A percentile compares a stretch with the other conserved stretches of the same genome.
phyloP scores from a whole-genome alignment of 208 protist species.

The Borovskyia barvae region DNA sequence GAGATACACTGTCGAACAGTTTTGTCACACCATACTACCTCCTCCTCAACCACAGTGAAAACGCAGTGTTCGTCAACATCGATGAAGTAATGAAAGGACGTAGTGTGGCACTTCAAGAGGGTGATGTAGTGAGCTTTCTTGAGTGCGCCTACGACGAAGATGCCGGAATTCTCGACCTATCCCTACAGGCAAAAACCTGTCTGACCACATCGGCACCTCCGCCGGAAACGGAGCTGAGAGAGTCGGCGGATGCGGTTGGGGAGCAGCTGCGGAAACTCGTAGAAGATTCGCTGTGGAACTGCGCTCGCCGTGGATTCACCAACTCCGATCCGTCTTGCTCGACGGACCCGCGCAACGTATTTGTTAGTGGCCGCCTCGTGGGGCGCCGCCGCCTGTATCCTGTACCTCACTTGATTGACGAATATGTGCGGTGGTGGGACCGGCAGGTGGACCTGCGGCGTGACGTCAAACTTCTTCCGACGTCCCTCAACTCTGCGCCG shows the following conservation, averaged over 20 bases:
- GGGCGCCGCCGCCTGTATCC: constrained; percentile 11
- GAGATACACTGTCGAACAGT: too few species aligned
- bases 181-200: too few species aligned
- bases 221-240: background rate
- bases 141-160: constrained; percentile 71
- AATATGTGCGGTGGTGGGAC: constrained; percentile 24
- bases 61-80: constrained; percentile 61
- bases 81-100: constrained; percentile 26
- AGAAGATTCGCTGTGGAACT: constrained; percentile 11
- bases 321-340: too few species aligned
- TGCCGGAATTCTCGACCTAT: constrained; percentile 52
- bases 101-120: constrained; percentile 43
- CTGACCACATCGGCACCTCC: background rate
- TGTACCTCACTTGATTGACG: constrained; percentile 12
- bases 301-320: background rate
- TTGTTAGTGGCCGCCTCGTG: background rate
- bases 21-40: constrained; percentile 61
- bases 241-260: background rate
- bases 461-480: too few species aligned
- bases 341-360: too few species aligned
- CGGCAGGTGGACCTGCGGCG: background rate
- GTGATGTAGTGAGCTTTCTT: constrained; percentile 78
- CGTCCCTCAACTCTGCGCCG: background rate
- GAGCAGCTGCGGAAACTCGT: constrained; percentile 15
- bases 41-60: constrained; percentile 71